Conservation (phyloP, 768 basidiomycete species). For the Pleurotus salmoneostramineus region DNA sequence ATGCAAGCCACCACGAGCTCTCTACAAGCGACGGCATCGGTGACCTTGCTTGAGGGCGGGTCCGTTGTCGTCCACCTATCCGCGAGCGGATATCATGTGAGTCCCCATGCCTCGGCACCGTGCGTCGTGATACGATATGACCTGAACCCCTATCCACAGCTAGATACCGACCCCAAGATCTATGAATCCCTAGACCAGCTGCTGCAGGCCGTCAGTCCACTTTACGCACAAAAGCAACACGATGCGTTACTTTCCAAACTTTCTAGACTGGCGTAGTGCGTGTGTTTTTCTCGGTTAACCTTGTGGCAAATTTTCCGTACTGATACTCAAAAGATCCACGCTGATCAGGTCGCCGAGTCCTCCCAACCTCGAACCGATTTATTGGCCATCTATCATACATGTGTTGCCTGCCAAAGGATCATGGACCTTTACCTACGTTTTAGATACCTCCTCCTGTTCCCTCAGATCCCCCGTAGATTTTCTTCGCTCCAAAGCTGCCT, state of each 20-base stretch:
- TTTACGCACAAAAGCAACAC: conserved; percentile 44
- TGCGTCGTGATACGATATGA: conserved; percentile 5
- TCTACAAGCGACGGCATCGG: conserved; percentile 47
- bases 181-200: conserved; percentile 62
- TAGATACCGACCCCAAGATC: conserved; percentile 17
- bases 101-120: conserved; percentile 6
- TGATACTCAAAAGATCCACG: neutral
- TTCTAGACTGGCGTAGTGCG: conserved; percentile 4
- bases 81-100: conserved; percentile 53
- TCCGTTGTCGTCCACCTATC: conserved; percentile 43
- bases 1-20: conserved; percentile 30
- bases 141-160: conserved; percentile 11
- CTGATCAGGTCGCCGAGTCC: neutral
- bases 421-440: conserved; percentile 6
- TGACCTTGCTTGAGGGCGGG: conserved; percentile 55
- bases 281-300: neutral
- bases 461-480: conserved; percentile 30
- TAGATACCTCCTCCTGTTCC: conserved; percentile 9
- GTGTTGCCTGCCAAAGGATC: neutral
- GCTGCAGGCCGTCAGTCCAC: conserved; percentile 49
- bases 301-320: neutral
- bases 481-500: conserved; percentile 40
- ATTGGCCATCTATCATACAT: neutral
- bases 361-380: neutral
- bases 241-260: conserved; percentile 46